Conservation (phyloP, 345 rosid genomes). For the Lepidium aucheri region DNA sequence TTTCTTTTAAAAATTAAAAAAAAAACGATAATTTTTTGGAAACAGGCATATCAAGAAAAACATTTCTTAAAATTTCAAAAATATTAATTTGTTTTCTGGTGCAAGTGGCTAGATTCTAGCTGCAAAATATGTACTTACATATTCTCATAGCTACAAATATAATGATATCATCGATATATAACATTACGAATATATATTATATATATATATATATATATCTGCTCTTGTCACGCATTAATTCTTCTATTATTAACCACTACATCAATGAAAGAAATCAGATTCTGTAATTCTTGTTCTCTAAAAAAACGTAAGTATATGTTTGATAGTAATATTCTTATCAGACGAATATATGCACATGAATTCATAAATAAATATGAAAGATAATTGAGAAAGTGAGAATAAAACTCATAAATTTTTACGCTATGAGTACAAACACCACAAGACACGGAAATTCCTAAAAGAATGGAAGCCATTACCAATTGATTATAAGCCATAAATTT, state of each 20-base stretch:
- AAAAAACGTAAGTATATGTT: not conserved
- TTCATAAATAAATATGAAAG: not conserved
- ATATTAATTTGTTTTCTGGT: not conserved
- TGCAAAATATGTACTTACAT: not conserved
- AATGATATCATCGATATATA: not conserved
- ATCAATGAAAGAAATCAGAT: constrained; percentile 10
- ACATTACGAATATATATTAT: not conserved
- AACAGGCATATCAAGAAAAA: no score
- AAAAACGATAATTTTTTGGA: no score
- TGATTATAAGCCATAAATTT: constrained; percentile 11
- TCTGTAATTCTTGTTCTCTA: not conserved
- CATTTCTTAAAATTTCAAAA: no score
- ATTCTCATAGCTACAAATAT: not conserved
- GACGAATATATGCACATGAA: constrained; percentile 18
- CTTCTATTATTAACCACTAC: not conserved
- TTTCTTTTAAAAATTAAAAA: no score
- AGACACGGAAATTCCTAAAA: constrained; percentile 7
- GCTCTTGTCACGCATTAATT: not conserved
- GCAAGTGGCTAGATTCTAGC: not conserved
- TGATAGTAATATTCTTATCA: not conserved
- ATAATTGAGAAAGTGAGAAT: constrained; percentile 3
- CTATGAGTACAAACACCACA: not conserved
- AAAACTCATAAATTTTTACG: constrained; percentile 2
- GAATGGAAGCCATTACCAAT: constrained; percentile 21
- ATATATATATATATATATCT: not conserved